phyloP scores from a whole-genome alignment of 1,284 basidiomycete species.

The Retiboletus flavoniger region DNA sequence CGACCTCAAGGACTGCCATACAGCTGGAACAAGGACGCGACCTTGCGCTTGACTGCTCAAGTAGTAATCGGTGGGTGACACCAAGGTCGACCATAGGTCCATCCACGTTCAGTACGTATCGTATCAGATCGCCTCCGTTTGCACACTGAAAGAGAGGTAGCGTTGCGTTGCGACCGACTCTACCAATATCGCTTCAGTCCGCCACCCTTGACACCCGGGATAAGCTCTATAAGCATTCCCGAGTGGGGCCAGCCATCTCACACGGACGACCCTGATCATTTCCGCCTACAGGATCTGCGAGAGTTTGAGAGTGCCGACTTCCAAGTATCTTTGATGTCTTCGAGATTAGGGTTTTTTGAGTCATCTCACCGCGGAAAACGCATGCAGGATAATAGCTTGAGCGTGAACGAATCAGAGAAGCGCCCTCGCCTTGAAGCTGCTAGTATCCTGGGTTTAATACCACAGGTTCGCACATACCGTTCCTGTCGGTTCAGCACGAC shows the following conservation, averaged over 20 bases:
- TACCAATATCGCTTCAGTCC: slow-evolving; percentile 27
- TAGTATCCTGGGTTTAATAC: slow-evolving; percentile 24
- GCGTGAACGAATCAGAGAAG: slow-evolving; percentile 15
- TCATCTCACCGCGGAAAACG: slow-evolving; percentile 15
- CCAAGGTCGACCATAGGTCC: slow-evolving; percentile 13
- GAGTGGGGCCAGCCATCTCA: slow-evolving; percentile 39
- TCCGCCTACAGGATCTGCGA: slow-evolving; percentile 39
- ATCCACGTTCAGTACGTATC: slow-evolving; percentile 26
- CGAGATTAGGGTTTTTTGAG: not conserved
- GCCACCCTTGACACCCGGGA: slow-evolving; percentile 9
- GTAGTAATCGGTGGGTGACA: slow-evolving; percentile 17
- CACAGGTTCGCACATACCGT: slow-evolving; percentile 25
- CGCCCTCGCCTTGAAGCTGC: slow-evolving; percentile 17
- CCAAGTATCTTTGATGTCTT: not conserved
- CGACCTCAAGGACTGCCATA: not conserved
- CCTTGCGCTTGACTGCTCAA: slow-evolving; percentile 18
- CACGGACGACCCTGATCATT: slow-evolving; percentile 35
- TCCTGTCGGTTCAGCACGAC: slow-evolving; percentile 1
- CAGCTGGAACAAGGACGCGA: slow-evolving; percentile 21
- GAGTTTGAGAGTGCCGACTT: slow-evolving; percentile 40
- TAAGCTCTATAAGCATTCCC: slow-evolving; percentile 21
- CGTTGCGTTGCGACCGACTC: slow-evolving; percentile 13
- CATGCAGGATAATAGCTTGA: slow-evolving; percentile 10
- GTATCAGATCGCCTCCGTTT: not conserved
- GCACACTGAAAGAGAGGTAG: slow-evolving; percentile 20